phyloP scores from a whole-genome alignment of 2,329 filamentous ascomycete genomes.

The Periconia sp. region DNA sequence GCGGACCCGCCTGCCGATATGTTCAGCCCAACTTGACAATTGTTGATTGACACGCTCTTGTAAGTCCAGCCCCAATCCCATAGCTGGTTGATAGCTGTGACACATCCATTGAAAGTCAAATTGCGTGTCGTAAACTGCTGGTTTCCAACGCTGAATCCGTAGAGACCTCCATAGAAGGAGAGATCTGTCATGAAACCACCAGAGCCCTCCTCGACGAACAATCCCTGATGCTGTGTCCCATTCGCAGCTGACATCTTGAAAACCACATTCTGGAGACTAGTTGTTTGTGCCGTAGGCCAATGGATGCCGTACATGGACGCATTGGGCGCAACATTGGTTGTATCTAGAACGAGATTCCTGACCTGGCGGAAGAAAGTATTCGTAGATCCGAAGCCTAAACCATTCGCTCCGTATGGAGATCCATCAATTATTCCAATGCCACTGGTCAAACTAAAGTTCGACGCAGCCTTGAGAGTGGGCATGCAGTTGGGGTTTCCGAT shows the following conservation, averaged over 20 bases:
- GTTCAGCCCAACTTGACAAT: conserved; percentile 60
- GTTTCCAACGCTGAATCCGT: conserved; percentile 51
- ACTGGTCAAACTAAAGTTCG: conserved; percentile 51
- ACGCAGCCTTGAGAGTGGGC: conserved; percentile 61
- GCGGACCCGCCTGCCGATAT: conserved; percentile 47
- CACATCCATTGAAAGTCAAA: conserved; percentile 58
- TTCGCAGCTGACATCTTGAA: conserved; percentile 51
- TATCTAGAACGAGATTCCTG: conserved; percentile 69
- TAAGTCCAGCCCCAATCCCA: conserved; percentile 69
- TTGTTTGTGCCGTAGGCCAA: conserved; percentile 55
- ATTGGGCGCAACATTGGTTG: conserved; percentile 56
- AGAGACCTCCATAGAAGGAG: conserved; percentile 51
- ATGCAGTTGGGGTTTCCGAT: conserved; percentile 65
- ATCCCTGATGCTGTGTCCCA: conserved; percentile 55
- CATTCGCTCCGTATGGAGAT: conserved; percentile 54
- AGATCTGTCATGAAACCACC: conserved; percentile 56
- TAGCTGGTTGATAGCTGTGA: conserved; percentile 62
- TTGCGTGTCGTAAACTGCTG: conserved; percentile 64
- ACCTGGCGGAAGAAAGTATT: conserved; percentile 71
- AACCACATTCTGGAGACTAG: conserved; percentile 52
- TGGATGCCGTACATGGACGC: conserved; percentile 54
- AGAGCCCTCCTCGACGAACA: conserved; percentile 53
- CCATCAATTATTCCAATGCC: conserved; percentile 65
- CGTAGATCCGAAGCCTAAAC: conserved; percentile 55
- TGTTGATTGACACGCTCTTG: conserved; percentile 57